Base-by-base conservation (phyloP, 371 early-diverging fungal genomes). In the Syncephalastrum monosporum region DNA sequence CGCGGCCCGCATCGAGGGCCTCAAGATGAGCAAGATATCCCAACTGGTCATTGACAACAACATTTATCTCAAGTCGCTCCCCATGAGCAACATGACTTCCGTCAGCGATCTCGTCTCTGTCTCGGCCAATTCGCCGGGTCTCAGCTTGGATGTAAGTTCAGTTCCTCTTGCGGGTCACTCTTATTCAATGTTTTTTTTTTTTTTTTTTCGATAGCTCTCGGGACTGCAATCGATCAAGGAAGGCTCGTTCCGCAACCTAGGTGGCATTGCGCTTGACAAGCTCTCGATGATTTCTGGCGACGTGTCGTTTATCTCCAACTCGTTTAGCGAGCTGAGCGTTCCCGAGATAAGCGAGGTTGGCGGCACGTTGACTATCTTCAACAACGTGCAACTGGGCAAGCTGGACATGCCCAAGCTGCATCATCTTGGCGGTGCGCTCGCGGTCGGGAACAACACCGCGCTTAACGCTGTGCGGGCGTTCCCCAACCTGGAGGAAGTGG, bases 401-500 rank as follows among this genome's bases (percentile, higher is more conserved):
- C 47, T 79, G 5, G 64, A 80, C 3, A 72, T 82, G 61, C 56
- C 71, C 8, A 68, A 76, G 23, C 60, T 84, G 50, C 51, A 55
- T 12, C 65, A 65, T 27, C 62, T 84, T 16, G 84, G 82, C 13
- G 84, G 84, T 38, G 82, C 84, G 3, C 64, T 84, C 10, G 62
- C 73, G 19, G 65, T 84, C 7, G 70, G 68, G 55, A 73, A 77
- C 53, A 84, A 84, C 52, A 70, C 64, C 0, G 60, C 68, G 1
- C 54, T 84, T 24, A 50, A 42, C 6, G 50, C 53, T 10, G 63
- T 84, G 10, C 63, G 63, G 45, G 77, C 82, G 4, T 82, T 84
- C 52, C 55, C 69, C 4, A 63, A 68, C 21, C 68, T 82, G 33
- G 73, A 76, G 52, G 71, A 81, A 42, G 75, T 84, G 13, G 71